phyloP scores from a whole-genome alignment of 495 filamentous ascomycete species.

The Aspergillus asperescens region DNA sequence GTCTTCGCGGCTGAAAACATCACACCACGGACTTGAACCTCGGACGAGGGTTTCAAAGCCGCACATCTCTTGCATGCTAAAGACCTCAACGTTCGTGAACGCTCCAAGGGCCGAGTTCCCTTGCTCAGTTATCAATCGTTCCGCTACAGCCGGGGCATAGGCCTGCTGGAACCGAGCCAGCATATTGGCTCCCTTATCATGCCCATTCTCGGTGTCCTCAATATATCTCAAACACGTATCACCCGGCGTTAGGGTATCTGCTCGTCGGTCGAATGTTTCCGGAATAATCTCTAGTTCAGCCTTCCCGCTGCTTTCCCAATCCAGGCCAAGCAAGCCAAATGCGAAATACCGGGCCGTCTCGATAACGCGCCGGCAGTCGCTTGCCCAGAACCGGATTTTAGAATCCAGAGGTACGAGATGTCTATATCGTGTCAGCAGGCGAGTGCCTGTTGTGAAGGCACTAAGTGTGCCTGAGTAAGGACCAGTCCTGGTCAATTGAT shows the following conservation, averaged over 20 bases:
- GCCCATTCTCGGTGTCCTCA: conserved; percentile 42
- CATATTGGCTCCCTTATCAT: conserved; percentile 45
- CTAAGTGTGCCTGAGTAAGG: conserved; percentile 52
- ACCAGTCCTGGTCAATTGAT: conserved; percentile 53
- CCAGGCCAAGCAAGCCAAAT: conserved; percentile 51
- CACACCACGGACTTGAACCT: conserved; percentile 53
- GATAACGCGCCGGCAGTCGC: conserved; percentile 51
- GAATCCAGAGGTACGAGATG: conserved; percentile 32
- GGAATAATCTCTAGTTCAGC: conserved; percentile 48
- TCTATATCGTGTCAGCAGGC: conserved; percentile 49
- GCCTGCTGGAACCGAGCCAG: conserved; percentile 42
- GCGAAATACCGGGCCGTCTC: conserved; percentile 55
- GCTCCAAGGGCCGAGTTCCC: conserved; percentile 33
- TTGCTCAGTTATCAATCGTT: conserved; percentile 37
- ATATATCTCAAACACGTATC: conserved; percentile 52
- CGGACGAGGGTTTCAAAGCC: conserved; percentile 53
- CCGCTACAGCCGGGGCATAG: conserved; percentile 44
- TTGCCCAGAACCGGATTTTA: conserved; percentile 49
- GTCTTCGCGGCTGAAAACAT: conserved; percentile 51
- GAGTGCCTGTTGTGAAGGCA: conserved; percentile 53
- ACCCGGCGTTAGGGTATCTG: conserved; percentile 54
- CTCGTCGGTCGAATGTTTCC: conserved; percentile 44
- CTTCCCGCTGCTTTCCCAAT: conserved; percentile 35
- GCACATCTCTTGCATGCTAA: conserved; percentile 59
- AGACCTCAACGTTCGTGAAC: conserved; percentile 46